These are phyloP conservation scores for Monsonia emarginata DNA, from an alignment of 441 rosid genomes.

Conservation along the genomic window DNA sequence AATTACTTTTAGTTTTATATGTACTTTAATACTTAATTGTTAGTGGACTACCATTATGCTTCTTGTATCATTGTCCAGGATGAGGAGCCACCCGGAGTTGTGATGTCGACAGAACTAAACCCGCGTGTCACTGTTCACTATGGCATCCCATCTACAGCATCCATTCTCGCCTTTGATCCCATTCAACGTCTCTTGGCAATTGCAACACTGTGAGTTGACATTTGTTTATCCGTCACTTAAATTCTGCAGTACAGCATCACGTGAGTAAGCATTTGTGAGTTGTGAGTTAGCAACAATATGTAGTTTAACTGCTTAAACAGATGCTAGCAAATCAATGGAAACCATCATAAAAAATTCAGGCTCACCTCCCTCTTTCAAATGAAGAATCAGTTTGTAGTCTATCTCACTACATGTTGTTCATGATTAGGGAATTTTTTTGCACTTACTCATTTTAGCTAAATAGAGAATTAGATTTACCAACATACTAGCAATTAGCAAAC, in stretches of 20 bases:
- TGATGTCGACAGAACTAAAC: conserved; percentile 30
- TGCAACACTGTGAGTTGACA: conserved; percentile 50
- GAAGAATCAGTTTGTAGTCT: too few relatives aligned
- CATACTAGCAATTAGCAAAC: too few relatives aligned
- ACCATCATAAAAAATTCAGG: neutral
- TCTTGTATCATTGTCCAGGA: conserved; percentile 14
- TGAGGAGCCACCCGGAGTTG: conserved; percentile 23
- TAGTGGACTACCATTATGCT: neutral
- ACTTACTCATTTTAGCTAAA: neutral
- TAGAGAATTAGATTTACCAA: too few relatives aligned
- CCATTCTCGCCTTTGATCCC: conserved; percentile 52
- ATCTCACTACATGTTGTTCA: neutral
- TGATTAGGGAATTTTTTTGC: neutral
- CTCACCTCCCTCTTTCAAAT: neutral
- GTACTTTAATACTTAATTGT: neutral
- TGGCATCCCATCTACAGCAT: conserved; percentile 58
- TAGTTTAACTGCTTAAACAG: neutral
- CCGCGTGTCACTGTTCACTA: conserved; percentile 40
- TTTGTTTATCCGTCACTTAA: neutral
- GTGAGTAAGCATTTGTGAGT: too few relatives aligned
- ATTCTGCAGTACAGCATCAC: neutral
- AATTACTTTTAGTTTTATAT: neutral
- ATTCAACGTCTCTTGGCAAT: conserved; percentile 53
- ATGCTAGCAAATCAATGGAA: neutral
- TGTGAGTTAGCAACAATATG: too few relatives aligned